These are phyloP conservation scores for Mycena crocata DNA, from an alignment of 768 basidiomycete genomes.

Conservation along the genomic window DNA sequence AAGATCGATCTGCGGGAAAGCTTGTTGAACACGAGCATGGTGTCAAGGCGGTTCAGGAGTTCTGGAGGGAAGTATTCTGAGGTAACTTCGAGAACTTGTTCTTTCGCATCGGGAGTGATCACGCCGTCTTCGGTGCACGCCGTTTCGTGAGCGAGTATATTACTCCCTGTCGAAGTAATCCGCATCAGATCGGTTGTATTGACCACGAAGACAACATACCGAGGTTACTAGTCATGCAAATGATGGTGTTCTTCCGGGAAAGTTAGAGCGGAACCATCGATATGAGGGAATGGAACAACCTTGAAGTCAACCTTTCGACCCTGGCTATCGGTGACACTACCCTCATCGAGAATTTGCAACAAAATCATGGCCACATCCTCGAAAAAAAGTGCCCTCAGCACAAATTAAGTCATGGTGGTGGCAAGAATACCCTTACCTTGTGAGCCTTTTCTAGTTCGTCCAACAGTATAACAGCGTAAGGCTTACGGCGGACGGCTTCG, in stretches of 20 bases:
- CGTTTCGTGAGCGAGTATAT: conserved; percentile 77
- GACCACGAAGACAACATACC: conserved; percentile 51
- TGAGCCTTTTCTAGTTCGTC: conserved; percentile 96
- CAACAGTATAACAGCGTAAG: conserved; percentile 87
- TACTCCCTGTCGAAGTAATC: conserved; percentile 53
- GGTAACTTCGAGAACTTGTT: conserved; percentile 80
- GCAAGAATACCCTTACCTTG: conserved; percentile 57
- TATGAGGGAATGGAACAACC: conserved; percentile 46
- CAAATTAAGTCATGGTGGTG: neutral
- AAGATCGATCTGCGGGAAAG: conserved; percentile 79
- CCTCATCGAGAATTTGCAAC: conserved; percentile 92
- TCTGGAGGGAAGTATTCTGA: conserved; percentile 90
- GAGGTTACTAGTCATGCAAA: conserved; percentile 90
- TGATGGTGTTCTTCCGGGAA: conserved; percentile 77
- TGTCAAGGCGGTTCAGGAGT: conserved; percentile 89
- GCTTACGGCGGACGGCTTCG: conserved; percentile 91
- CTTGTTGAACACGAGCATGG: conserved; percentile 92
- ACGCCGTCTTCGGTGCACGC: conserved; percentile 73
- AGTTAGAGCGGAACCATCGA: neutral
- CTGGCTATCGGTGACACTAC: conserved; percentile 89
- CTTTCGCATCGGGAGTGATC: conserved; percentile 69
- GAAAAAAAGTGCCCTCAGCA: neutral
- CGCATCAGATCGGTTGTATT: neutral
- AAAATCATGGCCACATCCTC: conserved; percentile 91
- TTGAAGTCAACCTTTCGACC: conserved; percentile 94